These are phyloP conservation scores for Euphorbia celastroides DNA, from an alignment of 441 rosid species.

Conservation along the genomic window DNA sequence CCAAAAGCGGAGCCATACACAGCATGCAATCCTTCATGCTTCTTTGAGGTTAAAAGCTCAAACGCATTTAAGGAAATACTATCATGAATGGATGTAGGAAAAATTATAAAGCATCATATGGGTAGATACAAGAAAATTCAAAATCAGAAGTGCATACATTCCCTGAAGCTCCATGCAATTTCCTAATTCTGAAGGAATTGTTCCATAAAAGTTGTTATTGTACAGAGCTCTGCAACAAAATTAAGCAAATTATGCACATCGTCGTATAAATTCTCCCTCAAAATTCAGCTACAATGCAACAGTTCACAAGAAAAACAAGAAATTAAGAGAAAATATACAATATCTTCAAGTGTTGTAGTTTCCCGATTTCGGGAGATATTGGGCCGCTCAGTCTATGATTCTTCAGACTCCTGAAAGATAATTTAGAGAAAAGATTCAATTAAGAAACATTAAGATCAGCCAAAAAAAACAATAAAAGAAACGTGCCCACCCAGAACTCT, in stretches of 20 bases:
- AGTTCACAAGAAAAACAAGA: constrained; percentile 12
- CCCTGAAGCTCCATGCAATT: constrained; percentile 72
- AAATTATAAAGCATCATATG: neutral
- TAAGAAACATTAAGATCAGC: neutral
- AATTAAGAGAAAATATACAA: constrained; percentile 48
- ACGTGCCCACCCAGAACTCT: too few relatives aligned
- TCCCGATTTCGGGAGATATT: constrained; percentile 71
- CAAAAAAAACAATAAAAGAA: neutral
- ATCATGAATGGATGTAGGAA: too few relatives aligned
- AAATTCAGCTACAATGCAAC: constrained; percentile 10
- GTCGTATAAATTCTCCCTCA: constrained; percentile 17
- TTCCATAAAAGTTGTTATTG: constrained; percentile 74
- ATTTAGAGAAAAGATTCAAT: constrained; percentile 1
- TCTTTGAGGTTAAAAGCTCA: too few relatives aligned
- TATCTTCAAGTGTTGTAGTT: constrained; percentile 46
- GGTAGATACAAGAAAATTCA: neutral
- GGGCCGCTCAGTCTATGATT: constrained; percentile 66
- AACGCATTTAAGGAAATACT: too few relatives aligned
- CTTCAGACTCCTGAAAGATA: constrained; percentile 58
- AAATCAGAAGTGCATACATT: constrained; percentile 43
- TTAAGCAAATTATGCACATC: constrained; percentile 16
- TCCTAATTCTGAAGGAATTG: constrained; percentile 73
- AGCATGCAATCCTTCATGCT: too few relatives aligned
- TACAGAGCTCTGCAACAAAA: constrained; percentile 55
- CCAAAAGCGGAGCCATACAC: too few relatives aligned